phyloP scores from a whole-genome alignment of 352 stramenopile genomes.

The Globisporangium mamillatum region DNA sequence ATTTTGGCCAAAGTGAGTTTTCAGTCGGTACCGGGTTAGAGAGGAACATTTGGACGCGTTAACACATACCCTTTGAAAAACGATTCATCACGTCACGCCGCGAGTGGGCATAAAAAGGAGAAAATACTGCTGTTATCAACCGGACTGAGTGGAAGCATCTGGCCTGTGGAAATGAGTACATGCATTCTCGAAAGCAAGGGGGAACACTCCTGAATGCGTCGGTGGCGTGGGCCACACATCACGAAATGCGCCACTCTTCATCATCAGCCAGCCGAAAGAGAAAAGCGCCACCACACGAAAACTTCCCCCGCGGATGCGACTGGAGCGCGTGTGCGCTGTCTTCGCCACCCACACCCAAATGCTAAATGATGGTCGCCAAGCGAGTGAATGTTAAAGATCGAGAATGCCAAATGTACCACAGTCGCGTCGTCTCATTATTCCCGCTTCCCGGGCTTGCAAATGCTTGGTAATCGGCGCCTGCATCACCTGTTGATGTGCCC shows the following conservation, averaged over 20 bases:
- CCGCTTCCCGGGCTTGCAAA: background rate
- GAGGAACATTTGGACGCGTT: too few relatives aligned
- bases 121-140: background rate
- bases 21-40: background rate
- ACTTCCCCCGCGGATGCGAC: background rate
- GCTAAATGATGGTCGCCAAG: background rate
- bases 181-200: slow-evolving; percentile 5
- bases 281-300: slow-evolving; percentile 9
- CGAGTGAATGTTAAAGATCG: background rate
- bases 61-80: background rate
- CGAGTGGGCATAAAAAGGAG: background rate
- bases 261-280: background rate
- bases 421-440: background rate
- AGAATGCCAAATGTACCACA: background rate
- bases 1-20: slow-evolving; percentile 3
- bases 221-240: slow-evolving; percentile 1
- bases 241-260: background rate
- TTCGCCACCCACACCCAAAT: background rate
- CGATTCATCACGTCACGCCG: background rate
- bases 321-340: background rate
- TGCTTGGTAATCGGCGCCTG: background rate
- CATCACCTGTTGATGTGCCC: background rate
- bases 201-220: background rate
- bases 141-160: background rate
- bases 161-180: slow-evolving; percentile 4